Base-by-base conservation (phyloP, 768 basidiomycete species). In the Naganishia antarctica region DNA sequence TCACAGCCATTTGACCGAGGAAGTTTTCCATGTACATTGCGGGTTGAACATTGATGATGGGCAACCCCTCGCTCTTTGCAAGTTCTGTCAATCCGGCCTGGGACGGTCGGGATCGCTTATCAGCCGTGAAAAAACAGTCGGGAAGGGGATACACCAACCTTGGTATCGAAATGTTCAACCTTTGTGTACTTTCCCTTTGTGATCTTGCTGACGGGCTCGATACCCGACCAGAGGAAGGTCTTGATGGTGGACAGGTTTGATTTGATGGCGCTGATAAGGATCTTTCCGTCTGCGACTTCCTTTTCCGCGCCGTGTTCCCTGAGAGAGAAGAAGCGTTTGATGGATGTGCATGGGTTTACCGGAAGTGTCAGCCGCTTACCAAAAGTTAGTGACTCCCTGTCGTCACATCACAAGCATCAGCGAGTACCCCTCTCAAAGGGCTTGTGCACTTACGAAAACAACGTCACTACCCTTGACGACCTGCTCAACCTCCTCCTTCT, bases 391-490 rank as follows among this genome's bases (percentile, higher is more conserved):
- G 59, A 69, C 66, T 26, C 48, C 64, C 64, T 65, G 58, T 34
- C 7, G 47, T n/a, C n/a, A 8, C 1, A 3, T 40, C 12, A 59
- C 37, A 12, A 43, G 25, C 3, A 25, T 58, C 58, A 31, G 6
- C 13, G n/a, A 34, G 6, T 18, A 5, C 13, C 32, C n/a, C n/a
- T 21, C 7, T 21, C 31, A 21, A 18, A 18, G 29, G 16, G 4
- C 18, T 13, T 11, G 34, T 6, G 34, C n/a, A 60, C 66, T 28
- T 41, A 67, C 71, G 59, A 71, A 76, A 3, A 71, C 73, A 15
- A 61, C 51, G 49, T 73, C 68, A 5, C 68, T 67, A 18, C 72
- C 73, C 18, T 71, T 32, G 21, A 76, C 61, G 12, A 68, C 73
- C 48, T 68, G 64, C 43, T 63, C 25, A 3, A 74, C 50, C 1